phyloP scores from a whole-genome alignment of 441 rosid species.

The Omphalea diandra region DNA sequence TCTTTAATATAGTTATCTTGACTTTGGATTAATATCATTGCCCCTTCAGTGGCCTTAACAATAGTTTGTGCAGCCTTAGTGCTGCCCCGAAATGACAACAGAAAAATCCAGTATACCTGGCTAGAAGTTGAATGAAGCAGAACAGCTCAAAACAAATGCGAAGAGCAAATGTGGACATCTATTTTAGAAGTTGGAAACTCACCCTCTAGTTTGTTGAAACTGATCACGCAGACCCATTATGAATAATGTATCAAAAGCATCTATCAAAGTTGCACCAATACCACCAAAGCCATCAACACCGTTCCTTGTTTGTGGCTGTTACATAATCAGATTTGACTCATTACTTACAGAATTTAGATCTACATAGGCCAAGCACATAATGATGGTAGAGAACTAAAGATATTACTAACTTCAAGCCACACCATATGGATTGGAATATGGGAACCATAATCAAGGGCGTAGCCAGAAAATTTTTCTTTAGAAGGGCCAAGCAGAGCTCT shows the following conservation, averaged over 20 bases:
- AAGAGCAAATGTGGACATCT: no score
- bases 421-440: neutral
- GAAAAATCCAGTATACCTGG: neutral
- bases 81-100: neutral
- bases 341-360: constrained; percentile 1
- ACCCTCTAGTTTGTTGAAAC: constrained; percentile 94
- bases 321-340: constrained; percentile 9
- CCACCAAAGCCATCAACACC: constrained; percentile 97
- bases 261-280: constrained; percentile 92
- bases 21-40: no score
- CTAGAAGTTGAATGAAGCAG: neutral
- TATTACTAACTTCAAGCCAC: neutral
- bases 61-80: no score
- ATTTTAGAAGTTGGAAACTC: constrained; percentile 33
- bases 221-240: constrained; percentile 95
- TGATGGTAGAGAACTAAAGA: neutral
- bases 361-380: neutral
- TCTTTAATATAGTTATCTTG: no score
- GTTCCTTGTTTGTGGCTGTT: constrained; percentile 84
- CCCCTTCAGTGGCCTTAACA: no score
- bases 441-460: no score
- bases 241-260: constrained; percentile 85
- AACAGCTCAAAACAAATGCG: neutral
- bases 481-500: no score
- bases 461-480: no score